Evolutionary conservation across 2,329 filamentous ascomycete species (phyloP).

Genomic region (Exserohilum rostratum): DNA sequence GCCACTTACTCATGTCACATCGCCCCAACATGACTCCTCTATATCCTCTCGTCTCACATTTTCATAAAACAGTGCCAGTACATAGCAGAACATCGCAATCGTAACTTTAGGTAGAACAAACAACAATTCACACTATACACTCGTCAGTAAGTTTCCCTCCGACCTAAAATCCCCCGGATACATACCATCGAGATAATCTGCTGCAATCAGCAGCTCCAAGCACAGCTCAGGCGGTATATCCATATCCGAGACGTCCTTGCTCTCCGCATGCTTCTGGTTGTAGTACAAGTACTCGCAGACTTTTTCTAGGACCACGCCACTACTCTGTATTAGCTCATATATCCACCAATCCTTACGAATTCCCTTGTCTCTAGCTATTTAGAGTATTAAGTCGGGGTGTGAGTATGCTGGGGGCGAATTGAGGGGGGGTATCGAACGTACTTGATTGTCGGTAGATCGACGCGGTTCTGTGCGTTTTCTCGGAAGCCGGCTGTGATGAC

Average conservation of each 20-base stretch:
- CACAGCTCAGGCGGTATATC: constrained; percentile 80
- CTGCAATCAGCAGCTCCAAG: constrained; percentile 76
- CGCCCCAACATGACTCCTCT: too few relatives aligned
- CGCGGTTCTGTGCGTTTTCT: constrained; percentile 69
- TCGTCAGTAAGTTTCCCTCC: neutral
- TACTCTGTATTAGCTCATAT: constrained; percentile 45
- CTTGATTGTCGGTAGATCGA: constrained; percentile 75
- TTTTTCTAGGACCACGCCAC: constrained; percentile 76
- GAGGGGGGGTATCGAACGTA: too few relatives aligned
- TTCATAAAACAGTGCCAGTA: too few relatives aligned
- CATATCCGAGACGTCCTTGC: constrained; percentile 78
- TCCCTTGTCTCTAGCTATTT: too few relatives aligned
- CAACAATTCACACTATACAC: neutral
- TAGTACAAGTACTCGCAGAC: constrained; percentile 85
- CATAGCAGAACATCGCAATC: too few relatives aligned
- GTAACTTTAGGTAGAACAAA: too few relatives aligned
- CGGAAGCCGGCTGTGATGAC: constrained; percentile 62
- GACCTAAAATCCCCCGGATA: too few relatives aligned
- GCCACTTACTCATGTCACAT: too few relatives aligned
- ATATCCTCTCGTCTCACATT: too few relatives aligned
- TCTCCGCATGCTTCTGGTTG: constrained; percentile 74
- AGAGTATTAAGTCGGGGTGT: too few relatives aligned
- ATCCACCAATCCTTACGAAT: too few relatives aligned
- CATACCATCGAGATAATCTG: constrained; percentile 68
- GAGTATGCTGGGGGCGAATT: too few relatives aligned